phyloP scores from a whole-genome alignment of 306 rosid species.

The Carpinus fangiana region DNA sequence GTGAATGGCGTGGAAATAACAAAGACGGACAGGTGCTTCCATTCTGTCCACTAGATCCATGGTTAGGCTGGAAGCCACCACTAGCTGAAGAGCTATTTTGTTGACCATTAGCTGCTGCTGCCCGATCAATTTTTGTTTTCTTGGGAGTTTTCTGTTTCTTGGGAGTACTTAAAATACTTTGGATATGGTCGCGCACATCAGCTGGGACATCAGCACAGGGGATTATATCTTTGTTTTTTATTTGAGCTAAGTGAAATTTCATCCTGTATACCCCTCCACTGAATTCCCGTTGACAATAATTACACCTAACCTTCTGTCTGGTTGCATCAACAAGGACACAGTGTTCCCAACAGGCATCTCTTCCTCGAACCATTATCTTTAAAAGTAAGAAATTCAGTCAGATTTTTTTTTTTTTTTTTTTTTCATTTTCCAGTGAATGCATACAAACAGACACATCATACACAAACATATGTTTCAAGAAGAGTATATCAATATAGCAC shows the following conservation, averaged over 20 bases:
- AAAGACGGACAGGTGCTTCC: slow-evolving; percentile 56
- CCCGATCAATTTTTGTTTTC: slow-evolving; percentile 50
- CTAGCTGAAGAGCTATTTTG: slow-evolving; percentile 65
- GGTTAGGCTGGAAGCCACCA: slow-evolving; percentile 56
- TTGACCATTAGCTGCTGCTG: slow-evolving; percentile 46
- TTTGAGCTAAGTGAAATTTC: slow-evolving; percentile 86
- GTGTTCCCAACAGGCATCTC: slow-evolving; percentile 84
- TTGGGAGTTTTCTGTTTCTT: slow-evolving; percentile 62
- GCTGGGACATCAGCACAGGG: slow-evolving; percentile 67
- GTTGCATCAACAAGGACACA: slow-evolving; percentile 66
- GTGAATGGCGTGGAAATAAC: slow-evolving; percentile 48
- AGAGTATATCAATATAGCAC: not conserved
- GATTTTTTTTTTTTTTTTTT: not conserved
- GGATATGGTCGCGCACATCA: slow-evolving; percentile 62
- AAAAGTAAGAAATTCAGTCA: slow-evolving; percentile 23
- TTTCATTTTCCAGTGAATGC: not conserved
- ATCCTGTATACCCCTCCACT: slow-evolving; percentile 82
- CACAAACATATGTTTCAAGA: not conserved
- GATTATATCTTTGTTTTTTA: slow-evolving; percentile 73
- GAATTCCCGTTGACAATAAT: slow-evolving; percentile 70
- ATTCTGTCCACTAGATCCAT: slow-evolving; percentile 55
- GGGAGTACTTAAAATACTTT: slow-evolving; percentile 55
- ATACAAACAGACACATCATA: not conserved
- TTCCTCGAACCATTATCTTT: slow-evolving; percentile 70
- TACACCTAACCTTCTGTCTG: slow-evolving; percentile 69